Evolutionary conservation across 352 stramenopile genomes (phyloP).

Genomic region (Poterioochromonas sp.): DNA sequence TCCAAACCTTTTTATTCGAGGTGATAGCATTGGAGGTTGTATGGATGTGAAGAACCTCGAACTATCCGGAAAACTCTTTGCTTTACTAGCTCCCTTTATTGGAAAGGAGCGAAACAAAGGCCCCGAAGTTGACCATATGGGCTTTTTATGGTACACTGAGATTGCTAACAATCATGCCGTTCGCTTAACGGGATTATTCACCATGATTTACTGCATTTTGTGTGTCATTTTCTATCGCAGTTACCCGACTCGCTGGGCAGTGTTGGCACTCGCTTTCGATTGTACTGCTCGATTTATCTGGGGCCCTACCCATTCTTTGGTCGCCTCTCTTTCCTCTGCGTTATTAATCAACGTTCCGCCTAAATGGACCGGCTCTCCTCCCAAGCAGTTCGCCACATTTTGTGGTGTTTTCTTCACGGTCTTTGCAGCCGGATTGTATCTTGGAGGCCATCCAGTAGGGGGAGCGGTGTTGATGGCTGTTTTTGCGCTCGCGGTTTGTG

Average conservation of each 20-base stretch:
- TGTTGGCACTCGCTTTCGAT: background rate
- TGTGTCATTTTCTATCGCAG: background rate
- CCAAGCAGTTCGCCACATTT: constrained; percentile 22
- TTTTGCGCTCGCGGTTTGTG: background rate
- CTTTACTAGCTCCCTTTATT: background rate
- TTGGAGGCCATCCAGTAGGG: background rate
- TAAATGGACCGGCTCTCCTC: background rate
- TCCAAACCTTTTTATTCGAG: background rate
- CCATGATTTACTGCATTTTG: background rate
- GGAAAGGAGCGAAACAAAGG: background rate
- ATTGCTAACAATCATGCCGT: background rate
- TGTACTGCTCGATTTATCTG: background rate
- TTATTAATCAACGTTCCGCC: background rate
- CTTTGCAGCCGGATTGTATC: background rate
- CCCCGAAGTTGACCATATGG: background rate
- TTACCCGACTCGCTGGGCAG: background rate
- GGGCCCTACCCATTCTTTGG: background rate
- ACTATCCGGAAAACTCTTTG: background rate
- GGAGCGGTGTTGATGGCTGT: background rate
- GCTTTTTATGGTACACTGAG: background rate
- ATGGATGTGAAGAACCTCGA: background rate
- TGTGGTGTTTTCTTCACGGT: constrained; percentile 17
- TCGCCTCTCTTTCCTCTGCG: background rate
- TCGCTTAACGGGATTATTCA: background rate
- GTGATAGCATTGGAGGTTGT: background rate